Evolutionary conservation across 2,329 filamentous ascomycete genomes (phyloP).

Genomic region (Epichloe amarillans): DNA sequence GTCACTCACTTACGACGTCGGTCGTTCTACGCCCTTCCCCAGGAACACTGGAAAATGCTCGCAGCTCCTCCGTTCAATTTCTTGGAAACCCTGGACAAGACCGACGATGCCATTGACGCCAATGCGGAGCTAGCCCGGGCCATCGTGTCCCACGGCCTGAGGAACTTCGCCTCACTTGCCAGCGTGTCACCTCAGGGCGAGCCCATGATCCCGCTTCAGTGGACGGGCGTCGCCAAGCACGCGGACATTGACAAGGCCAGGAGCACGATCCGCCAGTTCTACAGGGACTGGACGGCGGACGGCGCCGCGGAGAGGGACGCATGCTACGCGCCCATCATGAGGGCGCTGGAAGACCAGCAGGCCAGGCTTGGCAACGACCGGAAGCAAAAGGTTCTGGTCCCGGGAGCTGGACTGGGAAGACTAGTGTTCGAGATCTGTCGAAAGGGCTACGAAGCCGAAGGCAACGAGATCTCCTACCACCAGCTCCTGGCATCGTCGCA

Average conservation of each 20-base stretch:
- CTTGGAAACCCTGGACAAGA: slow-evolving; percentile 60
- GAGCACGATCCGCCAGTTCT: slow-evolving; percentile 86
- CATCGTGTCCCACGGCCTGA: slow-evolving; percentile 58
- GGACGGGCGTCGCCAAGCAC: slow-evolving; percentile 57
- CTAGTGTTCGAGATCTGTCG: slow-evolving; percentile 77
- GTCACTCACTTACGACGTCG: slow-evolving; percentile 82
- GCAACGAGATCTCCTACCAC: slow-evolving; percentile 95
- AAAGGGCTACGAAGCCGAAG: slow-evolving; percentile 62
- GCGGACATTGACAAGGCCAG: slow-evolving; percentile 80
- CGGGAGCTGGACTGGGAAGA: slow-evolving; percentile 78
- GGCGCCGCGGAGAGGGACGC: slow-evolving; percentile 61
- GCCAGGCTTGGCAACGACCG: slow-evolving; percentile 16
- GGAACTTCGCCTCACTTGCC: slow-evolving; percentile 47
- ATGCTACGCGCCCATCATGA: slow-evolving; percentile 63
- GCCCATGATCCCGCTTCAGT: slow-evolving; percentile 42
- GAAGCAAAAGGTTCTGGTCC: slow-evolving; percentile 60
- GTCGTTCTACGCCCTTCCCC: slow-evolving; percentile 83
- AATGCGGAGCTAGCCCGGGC: slow-evolving; percentile 74
- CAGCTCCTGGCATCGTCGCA: slow-evolving; percentile 78
- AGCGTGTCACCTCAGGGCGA: slow-evolving; percentile 24
- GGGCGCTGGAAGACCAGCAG: slow-evolving; percentile 43
- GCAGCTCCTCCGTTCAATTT: slow-evolving; percentile 71
- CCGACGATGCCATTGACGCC: slow-evolving; percentile 78
- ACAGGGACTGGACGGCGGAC: slow-evolving; percentile 82
- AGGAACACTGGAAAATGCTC: slow-evolving; percentile 71